Conservation (phyloP, 2,329 filamentous ascomycete genomes). For the Colletotrichum melonis region DNA sequence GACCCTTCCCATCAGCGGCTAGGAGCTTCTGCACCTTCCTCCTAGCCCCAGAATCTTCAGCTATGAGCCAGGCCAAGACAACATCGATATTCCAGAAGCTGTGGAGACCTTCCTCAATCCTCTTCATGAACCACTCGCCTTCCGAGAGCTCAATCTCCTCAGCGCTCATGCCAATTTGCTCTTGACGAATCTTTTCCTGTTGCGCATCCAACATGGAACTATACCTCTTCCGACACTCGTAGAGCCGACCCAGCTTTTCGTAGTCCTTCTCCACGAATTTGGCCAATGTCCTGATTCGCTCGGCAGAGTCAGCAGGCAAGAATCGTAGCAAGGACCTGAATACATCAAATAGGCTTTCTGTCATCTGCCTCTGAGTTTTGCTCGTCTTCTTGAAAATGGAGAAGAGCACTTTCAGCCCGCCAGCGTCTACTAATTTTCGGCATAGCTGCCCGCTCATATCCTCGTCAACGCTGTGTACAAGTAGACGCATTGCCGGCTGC, state of each 20-base stretch:
- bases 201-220: constrained; percentile 70
- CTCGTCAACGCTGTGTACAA: constrained; percentile 81
- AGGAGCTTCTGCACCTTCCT: constrained; percentile 72
- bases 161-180: constrained; percentile 50
- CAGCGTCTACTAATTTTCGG: constrained; percentile 81
- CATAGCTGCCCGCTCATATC: constrained; percentile 71
- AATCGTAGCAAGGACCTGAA: constrained; percentile 85
- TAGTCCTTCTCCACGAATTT: constrained; percentile 98
- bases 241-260: constrained; percentile 80
- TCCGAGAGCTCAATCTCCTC: constrained; percentile 70
- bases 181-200: constrained; percentile 69
- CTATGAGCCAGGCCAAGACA: constrained; percentile 88
- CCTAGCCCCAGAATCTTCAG: constrained; percentile 84
- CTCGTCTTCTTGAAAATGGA: constrained; percentile 85
- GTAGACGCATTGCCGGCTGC: constrained; percentile 78
- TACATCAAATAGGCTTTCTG: constrained; percentile 81
- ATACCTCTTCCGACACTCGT: constrained; percentile 79
- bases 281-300: constrained; percentile 85
- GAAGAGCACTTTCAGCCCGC: constrained; percentile 87
- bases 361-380: constrained; percentile 32
- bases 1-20: constrained; percentile 73
- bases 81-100: constrained; percentile 86
- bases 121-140: constrained; percentile 78
- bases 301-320: constrained; percentile 80
- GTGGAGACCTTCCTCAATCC: constrained; percentile 87